Base-by-base conservation (phyloP, 139 green algal species). In the Asterochloris erici region DNA sequence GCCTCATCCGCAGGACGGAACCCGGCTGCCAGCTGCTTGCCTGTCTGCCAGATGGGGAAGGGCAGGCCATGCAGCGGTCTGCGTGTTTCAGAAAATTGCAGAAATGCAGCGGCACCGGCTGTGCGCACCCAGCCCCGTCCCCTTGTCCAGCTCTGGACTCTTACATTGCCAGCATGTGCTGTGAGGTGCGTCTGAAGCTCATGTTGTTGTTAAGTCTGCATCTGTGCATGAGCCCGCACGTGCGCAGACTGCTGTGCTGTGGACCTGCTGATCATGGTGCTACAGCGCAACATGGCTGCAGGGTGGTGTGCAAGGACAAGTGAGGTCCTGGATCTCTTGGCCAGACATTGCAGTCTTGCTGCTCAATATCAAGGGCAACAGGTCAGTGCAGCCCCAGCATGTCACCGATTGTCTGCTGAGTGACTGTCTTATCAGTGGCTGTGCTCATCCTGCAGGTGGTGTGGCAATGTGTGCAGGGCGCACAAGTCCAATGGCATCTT, bases 401-500 rank as follows among this genome's bases (percentile, higher is more conserved):
- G 21, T 77, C 26, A 26, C 21, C 12, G 73, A 9, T 28, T 9
- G 73, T 77, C 26, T 83, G 64, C 24, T 6, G 6, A 54, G 2
- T 54, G 38, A 54, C 2, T 54, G 27, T 47, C 26, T 17, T 9
- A 60, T 29, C 61, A 78, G 83, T 2, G 38, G 38, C 38, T 54
- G 38, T 6, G 6, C 6, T 54, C 6, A 54, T 54, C 38, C 38
- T 54, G 4, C 38, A 54, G 38, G 0, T 88, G 71, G 27, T 96
- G 92, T 78, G 89, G 82, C 79, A 94, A 94, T 75, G 79, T 96
- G 0, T 89, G 88, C 13, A 87, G 92, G 24, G 60, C 81, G 61
- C 93, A 97, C 86, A 86, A 81, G 68, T 89, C 78, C 85, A 97
- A 97, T 81, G 91, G 92, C 73, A 86, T 96, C 14, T 96, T 88